These are phyloP conservation scores for Glycine soja DNA, from an alignment of 306 rosid species.

Conservation along the genomic window DNA sequence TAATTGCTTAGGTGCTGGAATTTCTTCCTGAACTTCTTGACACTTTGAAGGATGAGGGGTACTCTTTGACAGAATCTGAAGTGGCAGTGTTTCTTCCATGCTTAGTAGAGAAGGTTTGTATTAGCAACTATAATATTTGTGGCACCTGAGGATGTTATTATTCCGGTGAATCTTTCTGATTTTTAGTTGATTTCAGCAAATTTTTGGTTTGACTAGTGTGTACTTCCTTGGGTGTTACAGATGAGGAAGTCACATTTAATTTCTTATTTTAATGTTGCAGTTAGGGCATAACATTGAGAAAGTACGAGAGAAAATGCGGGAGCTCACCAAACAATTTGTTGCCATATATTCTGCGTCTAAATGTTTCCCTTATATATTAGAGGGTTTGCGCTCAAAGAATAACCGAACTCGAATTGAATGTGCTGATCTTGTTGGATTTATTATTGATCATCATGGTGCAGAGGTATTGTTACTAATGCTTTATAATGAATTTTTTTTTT, in stretches of 20 bases:
- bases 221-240: neutral
- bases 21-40: constrained; percentile 92
- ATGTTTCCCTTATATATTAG: constrained; percentile 90
- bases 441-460: constrained; percentile 83
- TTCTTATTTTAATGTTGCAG: constrained; percentile 59
- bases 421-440: constrained; percentile 90
- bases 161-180: neutral
- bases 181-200: neutral
- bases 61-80: constrained; percentile 87
- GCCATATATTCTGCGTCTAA: constrained; percentile 77
- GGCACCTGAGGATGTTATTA: constrained; percentile 4
- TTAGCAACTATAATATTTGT: constrained; percentile 10
- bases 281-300: constrained; percentile 96
- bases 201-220: neutral
- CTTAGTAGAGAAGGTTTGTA: constrained; percentile 85
- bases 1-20: constrained; percentile 78
- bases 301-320: constrained; percentile 95
- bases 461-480: constrained; percentile 64
- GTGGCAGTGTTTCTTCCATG: constrained; percentile 95
- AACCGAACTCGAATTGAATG: constrained; percentile 95
- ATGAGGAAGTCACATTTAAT: neutral
- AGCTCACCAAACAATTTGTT: constrained; percentile 85
- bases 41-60: constrained; percentile 79
- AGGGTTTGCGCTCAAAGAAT: constrained; percentile 98
- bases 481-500: constrained; percentile 11